Conservation (phyloP, 2,329 filamentous ascomycete genomes). For the Sphaceloma murrayae region DNA sequence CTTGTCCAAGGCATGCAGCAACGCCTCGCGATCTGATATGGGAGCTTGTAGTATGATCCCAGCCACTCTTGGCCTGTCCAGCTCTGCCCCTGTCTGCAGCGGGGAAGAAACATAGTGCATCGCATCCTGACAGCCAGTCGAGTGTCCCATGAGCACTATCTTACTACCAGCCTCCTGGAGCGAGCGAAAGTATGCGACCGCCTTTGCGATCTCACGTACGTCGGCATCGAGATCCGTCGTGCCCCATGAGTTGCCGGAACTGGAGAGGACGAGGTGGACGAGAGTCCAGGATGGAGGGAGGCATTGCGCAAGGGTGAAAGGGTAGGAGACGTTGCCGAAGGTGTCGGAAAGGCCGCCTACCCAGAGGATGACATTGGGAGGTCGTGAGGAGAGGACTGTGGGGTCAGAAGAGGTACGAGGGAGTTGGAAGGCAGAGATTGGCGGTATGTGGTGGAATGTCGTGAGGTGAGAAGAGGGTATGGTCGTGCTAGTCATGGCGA, state of each 20-base stretch:
- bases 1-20: conserved; percentile 39
- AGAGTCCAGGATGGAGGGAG: conserved; percentile 41
- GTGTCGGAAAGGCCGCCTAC: conserved; percentile 63
- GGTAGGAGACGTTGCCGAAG: conserved; percentile 54
- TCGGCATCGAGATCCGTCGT: conserved; percentile 44
- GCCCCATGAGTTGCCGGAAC: conserved; percentile 48
- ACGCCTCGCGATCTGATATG: conserved; percentile 64
- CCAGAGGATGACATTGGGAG: conserved; percentile 47
- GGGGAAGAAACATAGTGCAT: conserved; percentile 50
- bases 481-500: conserved; percentile 8
- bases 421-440: conserved; percentile 8
- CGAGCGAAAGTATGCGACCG: conserved; percentile 42
- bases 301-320: conserved; percentile 39
- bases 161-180: conserved; percentile 36
- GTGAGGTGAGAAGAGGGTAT: background rate
- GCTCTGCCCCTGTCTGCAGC: conserved; percentile 26
- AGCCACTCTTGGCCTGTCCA: conserved; percentile 48
- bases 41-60: conserved; percentile 73
- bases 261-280: conserved; percentile 40
- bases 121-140: conserved; percentile 59
- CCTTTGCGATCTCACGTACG: conserved; percentile 43
- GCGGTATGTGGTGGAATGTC: conserved; percentile 11
- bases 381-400: too few species aligned
- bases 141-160: conserved; percentile 60
- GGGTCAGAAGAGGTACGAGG: background rate